Percentiles rank a stretch among this genome's conserved stretches.
Evolutionary conservation across 2,329 filamentous ascomycete species (phyloP).

Genomic region (Acrocalymma vagum): DNA sequence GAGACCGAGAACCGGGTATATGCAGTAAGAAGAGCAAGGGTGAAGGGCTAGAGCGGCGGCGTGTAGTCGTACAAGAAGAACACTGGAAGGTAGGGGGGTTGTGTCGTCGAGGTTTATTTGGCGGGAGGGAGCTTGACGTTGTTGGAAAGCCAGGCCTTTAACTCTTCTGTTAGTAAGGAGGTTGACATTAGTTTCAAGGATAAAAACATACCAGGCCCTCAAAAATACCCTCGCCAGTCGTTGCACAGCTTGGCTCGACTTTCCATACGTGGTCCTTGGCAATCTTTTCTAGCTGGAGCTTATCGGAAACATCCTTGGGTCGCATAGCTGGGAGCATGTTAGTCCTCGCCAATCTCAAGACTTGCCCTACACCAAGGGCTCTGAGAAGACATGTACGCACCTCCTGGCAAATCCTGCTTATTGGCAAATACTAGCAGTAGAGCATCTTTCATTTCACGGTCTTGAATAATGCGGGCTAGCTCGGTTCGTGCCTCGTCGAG

Average conservation of each 20-base stretch:
- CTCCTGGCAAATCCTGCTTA: slow-evolving; percentile 93
- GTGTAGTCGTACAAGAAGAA: slow-evolving; percentile 45
- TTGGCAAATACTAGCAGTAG: slow-evolving; percentile 98
- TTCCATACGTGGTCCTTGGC: slow-evolving; percentile 64
- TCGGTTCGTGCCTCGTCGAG: slow-evolving; percentile 97
- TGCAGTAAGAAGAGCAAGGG: slow-evolving; percentile 38
- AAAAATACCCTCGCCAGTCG: slow-evolving; percentile 62
- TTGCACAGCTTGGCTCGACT: slow-evolving; percentile 63
- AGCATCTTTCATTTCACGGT: slow-evolving; percentile 97
- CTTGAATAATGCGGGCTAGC: slow-evolving; percentile 97
- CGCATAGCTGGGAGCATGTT: slow-evolving; percentile 51
- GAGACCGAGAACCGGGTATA: slow-evolving; percentile 49
- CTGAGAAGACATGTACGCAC: slow-evolving; percentile 64
- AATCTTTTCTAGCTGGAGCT: slow-evolving; percentile 57
- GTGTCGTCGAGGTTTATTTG: slow-evolving; percentile 35
- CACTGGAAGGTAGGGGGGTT: slow-evolving; percentile 9
- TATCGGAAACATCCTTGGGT: slow-evolving; percentile 59
- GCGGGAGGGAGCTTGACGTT: slow-evolving; percentile 57
- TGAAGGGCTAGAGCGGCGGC: slow-evolving; percentile 24
- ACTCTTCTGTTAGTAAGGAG: slow-evolving; percentile 8
- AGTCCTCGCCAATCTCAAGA: slow-evolving; percentile 10
- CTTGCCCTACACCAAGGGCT: not conserved
- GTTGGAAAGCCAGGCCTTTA: slow-evolving; percentile 58
- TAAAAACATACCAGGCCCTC: slow-evolving; percentile 55
- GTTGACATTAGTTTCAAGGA: no score